Base-by-base conservation (phyloP, 2,329 filamentous ascomycete genomes). In the Raffaelea ambrosiae region DNA sequence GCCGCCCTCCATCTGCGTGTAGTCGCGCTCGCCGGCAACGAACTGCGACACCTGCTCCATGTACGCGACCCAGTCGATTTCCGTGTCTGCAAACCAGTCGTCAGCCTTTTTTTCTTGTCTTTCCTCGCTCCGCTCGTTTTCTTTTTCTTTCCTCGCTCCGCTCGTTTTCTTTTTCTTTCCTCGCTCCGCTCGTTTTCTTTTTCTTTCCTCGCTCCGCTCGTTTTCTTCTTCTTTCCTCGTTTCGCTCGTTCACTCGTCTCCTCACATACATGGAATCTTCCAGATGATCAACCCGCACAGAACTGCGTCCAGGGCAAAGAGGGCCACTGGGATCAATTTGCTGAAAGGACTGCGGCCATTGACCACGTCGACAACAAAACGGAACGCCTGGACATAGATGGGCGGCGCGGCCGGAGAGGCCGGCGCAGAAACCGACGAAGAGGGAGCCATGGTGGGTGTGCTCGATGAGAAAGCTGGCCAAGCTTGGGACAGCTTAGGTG, bases 51-150 rank as follows among this genome's bases (percentile, higher is more conserved):
- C 75, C 61, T 98, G 93, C 63, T 96, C 78, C 90, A 98, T 97
- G 66, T 98, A 98, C 1, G 93, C 88, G 50, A 76, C 77, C 91
- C 91, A 98, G 68, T 98, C 93, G 60, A 98, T 98, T 66, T 98
- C 93, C 40, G 93, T 98, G 63, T 98, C 93, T 76, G 9, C 16
- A 3, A 7, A 35, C 33, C n/a, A 46, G 39, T 16, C 4, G 14
- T 29, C 13, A 29, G 26, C 26, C 13, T 13, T 13, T 13, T 29
- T 29, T 13, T 13, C 13, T 7, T 29, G 26, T 29, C 26, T 13
- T 13, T 29, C 7, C 26, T 29, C 7, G 7, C 13, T 29, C 26
- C 13, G 26, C 7, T 7, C 7, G 26, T 29, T 29, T 29, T 7
- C 26, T 13, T n/a, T n/a, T n/a, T n/a, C n/a, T n/a, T n/a, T n/a